Conservation (phyloP, 441 rosid genomes). For the Daphne laureola region DNA sequence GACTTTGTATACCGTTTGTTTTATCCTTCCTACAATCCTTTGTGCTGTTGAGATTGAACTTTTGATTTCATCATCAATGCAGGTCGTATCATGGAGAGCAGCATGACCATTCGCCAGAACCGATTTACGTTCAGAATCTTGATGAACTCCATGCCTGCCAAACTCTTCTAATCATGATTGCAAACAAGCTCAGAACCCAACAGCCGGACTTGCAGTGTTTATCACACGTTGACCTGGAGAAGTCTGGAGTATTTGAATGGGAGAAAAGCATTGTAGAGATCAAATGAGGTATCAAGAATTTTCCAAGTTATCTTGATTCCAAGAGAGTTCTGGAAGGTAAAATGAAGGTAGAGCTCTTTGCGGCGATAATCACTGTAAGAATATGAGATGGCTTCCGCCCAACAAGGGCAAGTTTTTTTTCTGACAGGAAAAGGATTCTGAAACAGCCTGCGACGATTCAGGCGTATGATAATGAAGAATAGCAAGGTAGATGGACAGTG, state of each 20-base stretch:
- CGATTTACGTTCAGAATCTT: conserved; percentile 33
- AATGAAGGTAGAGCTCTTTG: too few relatives aligned
- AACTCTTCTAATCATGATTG: conserved; percentile 34
- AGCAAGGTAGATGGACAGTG: too few relatives aligned
- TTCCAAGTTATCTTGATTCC: too few relatives aligned
- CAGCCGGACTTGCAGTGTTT: conserved; percentile 23
- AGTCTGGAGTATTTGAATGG: conserved; percentile 44
- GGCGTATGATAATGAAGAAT: too few relatives aligned
- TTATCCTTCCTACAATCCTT: background rate
- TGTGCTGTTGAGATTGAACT: background rate
- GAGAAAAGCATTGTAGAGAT: conserved; percentile 37
- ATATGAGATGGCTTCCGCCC: too few relatives aligned
- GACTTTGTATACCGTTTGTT: background rate
- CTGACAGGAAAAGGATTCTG: too few relatives aligned
- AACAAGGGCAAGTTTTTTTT: too few relatives aligned
- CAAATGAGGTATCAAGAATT: conserved; percentile 14
- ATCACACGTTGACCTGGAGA: conserved; percentile 27
- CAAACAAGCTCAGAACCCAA: conserved; percentile 36
- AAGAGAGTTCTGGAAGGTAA: too few relatives aligned
- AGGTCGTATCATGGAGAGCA: conserved; percentile 74
- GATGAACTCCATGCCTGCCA: conserved; percentile 63
- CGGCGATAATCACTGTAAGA: too few relatives aligned
- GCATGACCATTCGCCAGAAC: conserved; percentile 45
- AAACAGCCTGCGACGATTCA: too few relatives aligned
- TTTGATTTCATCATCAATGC: conserved; percentile 10